phyloP scores from a whole-genome alignment of 768 basidiomycete genomes.

The Clitopilus hobsonii region DNA sequence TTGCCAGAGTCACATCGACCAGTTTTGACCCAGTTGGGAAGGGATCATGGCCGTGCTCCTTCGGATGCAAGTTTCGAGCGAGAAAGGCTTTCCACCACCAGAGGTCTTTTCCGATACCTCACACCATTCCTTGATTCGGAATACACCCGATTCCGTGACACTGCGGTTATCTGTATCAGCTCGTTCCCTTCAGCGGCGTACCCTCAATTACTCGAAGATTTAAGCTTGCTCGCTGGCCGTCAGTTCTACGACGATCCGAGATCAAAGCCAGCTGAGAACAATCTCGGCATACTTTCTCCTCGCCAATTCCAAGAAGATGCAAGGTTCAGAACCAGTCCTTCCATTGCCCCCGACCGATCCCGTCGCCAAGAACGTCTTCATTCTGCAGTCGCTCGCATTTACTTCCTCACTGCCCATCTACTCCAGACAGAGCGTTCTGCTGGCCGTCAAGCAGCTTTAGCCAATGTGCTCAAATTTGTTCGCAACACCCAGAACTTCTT shows the following conservation, averaged over 20 bases:
- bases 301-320: conserved; percentile 67
- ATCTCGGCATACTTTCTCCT: conserved; percentile 29
- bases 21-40: conserved; percentile 46
- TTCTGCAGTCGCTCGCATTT: conserved; percentile 86
- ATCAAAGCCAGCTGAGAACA: conserved; percentile 37
- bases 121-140: conserved; percentile 88
- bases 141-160: conserved; percentile 76
- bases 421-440: conserved; percentile 66
- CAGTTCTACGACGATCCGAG: conserved; percentile 80
- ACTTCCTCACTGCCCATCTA: conserved; percentile 76
- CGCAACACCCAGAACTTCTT: conserved; percentile 78
- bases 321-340: conserved; percentile 41
- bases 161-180: conserved; percentile 85
- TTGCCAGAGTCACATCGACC: conserved; percentile 57
- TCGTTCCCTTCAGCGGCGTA: conserved; percentile 76
- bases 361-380: conserved; percentile 76
- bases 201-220: conserved; percentile 77
- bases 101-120: conserved; percentile 79
- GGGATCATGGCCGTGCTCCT: conserved; percentile 66
- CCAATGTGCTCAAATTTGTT: conserved; percentile 82
- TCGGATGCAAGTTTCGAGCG: conserved; percentile 76
- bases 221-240: conserved; percentile 72
- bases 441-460: conserved; percentile 67
- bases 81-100: conserved; percentile 76
- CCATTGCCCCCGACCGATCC: conserved; percentile 46